Evolutionary conservation across 352 stramenopile species (phyloP).

Genomic region (Pythium coloratum): DNA sequence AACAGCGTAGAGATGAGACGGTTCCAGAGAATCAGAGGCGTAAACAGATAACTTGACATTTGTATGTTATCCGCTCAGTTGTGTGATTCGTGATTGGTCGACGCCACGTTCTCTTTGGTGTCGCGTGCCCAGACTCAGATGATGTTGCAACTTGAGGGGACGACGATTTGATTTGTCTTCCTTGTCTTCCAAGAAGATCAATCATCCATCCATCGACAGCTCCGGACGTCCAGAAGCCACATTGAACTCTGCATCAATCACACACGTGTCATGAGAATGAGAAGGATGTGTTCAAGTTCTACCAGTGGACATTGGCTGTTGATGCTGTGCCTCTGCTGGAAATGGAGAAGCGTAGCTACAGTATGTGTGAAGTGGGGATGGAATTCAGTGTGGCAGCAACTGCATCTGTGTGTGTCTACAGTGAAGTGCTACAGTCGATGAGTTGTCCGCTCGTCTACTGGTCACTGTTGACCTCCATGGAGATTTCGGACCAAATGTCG

Average conservation of each 20-base stretch:
- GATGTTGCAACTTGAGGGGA: slow-evolving; percentile 19
- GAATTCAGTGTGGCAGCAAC: background rate
- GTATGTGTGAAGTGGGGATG: background rate
- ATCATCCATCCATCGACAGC: background rate
- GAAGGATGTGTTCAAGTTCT: background rate
- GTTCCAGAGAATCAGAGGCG: background rate
- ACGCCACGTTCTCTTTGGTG: slow-evolving; percentile 14
- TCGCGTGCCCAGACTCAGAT: background rate
- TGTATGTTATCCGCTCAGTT: background rate
- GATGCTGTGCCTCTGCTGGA: background rate
- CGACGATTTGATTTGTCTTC: background rate
- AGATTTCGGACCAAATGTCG: slow-evolving; percentile 69
- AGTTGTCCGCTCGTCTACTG: slow-evolving; percentile 10
- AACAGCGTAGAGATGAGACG: background rate
- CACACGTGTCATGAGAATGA: background rate
- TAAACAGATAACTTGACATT: background rate
- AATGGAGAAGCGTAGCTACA: background rate
- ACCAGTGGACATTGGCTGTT: background rate
- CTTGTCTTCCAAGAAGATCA: background rate
- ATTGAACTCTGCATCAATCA: slow-evolving; percentile 1
- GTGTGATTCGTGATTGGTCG: slow-evolving; percentile 19
- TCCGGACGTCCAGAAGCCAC: background rate
- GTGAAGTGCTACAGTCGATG: background rate
- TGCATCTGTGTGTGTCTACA: background rate
- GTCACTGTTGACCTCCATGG: slow-evolving; percentile 41